Evolutionary conservation across 345 rosid species (phyloP), one percentile per base, ranked within the genome.

Genomic region (Bruguiera sexangula): DNA sequence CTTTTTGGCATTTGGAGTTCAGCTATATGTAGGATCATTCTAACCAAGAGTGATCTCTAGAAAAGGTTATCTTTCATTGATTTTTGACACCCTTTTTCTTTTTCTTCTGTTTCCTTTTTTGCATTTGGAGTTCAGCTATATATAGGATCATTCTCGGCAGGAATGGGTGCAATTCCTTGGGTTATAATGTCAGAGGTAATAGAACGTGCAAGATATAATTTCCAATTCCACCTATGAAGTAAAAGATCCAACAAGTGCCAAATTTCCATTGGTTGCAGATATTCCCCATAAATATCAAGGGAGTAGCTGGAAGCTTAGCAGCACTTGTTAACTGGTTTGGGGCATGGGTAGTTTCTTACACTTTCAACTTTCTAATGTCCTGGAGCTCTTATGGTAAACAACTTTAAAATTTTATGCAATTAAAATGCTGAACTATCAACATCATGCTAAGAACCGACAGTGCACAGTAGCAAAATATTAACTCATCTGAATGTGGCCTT

Each of bases 151-250:
- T 94, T 94, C 75, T 89, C 98, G 5, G 86, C 85, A 54, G 98
- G 98, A 75, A 88, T 94, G 96, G 97, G 98, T 53, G 95, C 98
- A 36, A 89, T 91, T 83, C 97, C 99, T 2, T 95, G 97, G 99
- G 97, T 95, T 1, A 76, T 93, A 67, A 93, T 93, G 98, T 93
- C 97, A 11, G 97, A 93, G 96, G 97, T 93, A 87, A 80, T 19
- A n/a, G 30, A 68, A 9, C 16, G 67, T 5, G 20, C 16, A 73
- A 53, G 57, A 34, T 54, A 52, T 27, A 39, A 27, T 24, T 32
- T 48, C 8, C 50, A 34, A 55, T 58, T 63, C 43, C n/a, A n/a
- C 27, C 43, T 39, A 64, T 58, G 9, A 37, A 51, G 16, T 29
- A 6, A 54, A 65, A 55, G 55, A 63, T 62, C 48, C 50, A 70